Conservation (phyloP, 768 basidiomycete species). For the Crassisporium funariophilum region DNA sequence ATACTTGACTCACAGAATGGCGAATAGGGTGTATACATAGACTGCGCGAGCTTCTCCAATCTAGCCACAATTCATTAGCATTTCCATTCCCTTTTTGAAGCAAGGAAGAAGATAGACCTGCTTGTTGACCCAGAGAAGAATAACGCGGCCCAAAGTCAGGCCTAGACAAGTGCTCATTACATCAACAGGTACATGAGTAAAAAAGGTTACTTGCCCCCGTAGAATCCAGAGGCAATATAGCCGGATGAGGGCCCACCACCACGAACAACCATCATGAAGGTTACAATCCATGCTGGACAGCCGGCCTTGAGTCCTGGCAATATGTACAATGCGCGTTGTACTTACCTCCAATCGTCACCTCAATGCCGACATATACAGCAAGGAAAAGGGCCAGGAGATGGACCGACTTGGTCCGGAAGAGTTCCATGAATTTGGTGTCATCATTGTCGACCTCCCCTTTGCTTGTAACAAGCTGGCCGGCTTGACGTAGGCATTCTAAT, state of each 20-base stretch:
- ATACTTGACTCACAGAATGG: conserved; percentile 52
- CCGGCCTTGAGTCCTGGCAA: no score
- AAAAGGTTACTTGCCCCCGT: conserved; percentile 43
- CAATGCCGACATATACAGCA: conserved; percentile 66
- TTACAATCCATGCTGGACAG: conserved; percentile 77
- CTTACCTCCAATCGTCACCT: conserved; percentile 55
- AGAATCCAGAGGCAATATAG: conserved; percentile 55
- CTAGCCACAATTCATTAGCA: conserved; percentile 32
- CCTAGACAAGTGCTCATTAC: conserved; percentile 33
- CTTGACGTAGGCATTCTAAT: conserved; percentile 52
- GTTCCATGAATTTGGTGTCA: conserved; percentile 43
- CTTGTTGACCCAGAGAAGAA: conserved; percentile 53
- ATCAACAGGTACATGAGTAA: background rate
- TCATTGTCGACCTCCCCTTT: conserved; percentile 30
- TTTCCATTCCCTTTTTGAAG: background rate
- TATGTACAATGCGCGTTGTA: no score
- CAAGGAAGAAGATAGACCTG: conserved; percentile 10
- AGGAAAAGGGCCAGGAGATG: conserved; percentile 64
- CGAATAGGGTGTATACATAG: conserved; percentile 50
- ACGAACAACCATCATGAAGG: conserved; percentile 44
- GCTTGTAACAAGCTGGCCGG: conserved; percentile 48
- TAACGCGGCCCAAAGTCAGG: conserved; percentile 55
- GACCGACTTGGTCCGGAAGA: conserved; percentile 50
- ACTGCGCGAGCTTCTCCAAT: conserved; percentile 56
- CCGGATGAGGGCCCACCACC: conserved; percentile 39